Conservation (phyloP, 2,329 filamentous ascomycete species). For the Neopestalotiopsis sp. region DNA sequence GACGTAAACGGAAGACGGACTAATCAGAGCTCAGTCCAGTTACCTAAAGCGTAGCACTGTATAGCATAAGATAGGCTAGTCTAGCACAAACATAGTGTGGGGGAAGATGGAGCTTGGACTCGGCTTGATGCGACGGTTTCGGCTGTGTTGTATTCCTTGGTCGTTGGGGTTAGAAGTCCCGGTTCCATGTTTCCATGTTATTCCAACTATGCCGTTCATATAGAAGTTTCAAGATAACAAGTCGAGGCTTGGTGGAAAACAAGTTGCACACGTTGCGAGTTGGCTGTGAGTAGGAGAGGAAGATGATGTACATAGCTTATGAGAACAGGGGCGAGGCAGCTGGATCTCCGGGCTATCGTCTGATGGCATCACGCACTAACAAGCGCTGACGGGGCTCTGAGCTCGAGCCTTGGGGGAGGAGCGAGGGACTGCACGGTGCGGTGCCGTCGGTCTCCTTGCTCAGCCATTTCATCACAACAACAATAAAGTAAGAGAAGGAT, state of each 20-base stretch:
- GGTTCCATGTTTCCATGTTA: background rate
- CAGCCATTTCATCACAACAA: background rate
- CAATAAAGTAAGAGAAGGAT: background rate
- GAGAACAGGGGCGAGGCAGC: background rate
- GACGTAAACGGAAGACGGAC: background rate
- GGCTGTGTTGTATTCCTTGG: background rate
- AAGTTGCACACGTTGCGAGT: background rate
- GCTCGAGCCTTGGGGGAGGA: background rate
- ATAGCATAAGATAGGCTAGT: background rate
- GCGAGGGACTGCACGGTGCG: background rate
- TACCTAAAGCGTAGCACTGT: conserved; percentile 2
- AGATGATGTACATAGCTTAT: background rate
- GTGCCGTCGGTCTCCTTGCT: background rate
- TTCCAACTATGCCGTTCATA: background rate
- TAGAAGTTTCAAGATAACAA: background rate
- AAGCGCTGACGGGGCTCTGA: background rate
- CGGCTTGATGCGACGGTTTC: background rate
- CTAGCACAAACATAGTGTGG: background rate
- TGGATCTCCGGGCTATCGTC: background rate
- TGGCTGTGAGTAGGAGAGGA: background rate
- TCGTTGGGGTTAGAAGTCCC: background rate
- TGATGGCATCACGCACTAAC: conserved; percentile 2
- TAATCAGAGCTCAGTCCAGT: conserved; percentile 1
- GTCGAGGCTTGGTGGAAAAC: background rate
- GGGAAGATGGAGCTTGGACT: background rate